Percentiles rank a stretch among this genome's conserved stretches.
phyloP scores from a whole-genome alignment of 805 yeast genomes.

The Candida mattraensis region DNA sequence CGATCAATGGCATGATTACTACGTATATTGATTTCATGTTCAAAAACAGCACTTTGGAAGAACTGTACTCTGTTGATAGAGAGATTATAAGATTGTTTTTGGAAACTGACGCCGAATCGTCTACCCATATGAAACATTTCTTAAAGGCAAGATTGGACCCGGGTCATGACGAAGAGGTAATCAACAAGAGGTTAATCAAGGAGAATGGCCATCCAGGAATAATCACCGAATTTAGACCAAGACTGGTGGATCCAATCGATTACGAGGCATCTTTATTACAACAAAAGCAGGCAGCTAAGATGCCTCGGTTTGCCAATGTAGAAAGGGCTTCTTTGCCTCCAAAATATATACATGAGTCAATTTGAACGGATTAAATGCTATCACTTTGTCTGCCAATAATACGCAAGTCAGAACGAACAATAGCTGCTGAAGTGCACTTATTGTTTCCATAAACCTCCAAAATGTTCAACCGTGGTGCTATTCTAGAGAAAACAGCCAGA shows the following conservation, averaged over 20 bases:
- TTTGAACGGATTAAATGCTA: constrained; percentile 47
- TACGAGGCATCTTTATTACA: constrained; percentile 21
- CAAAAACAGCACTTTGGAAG: constrained; percentile 25
- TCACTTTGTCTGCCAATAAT: constrained; percentile 78
- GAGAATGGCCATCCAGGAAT: constrained; percentile 41
- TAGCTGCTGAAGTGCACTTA: constrained; percentile 57
- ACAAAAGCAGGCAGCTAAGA: constrained; percentile 28
- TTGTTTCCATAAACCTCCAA: constrained; percentile 83
- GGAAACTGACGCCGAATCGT: constrained; percentile 35
- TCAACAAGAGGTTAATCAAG: constrained; percentile 27
- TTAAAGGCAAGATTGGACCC: constrained; percentile 32
- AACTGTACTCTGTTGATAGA: constrained; percentile 20
- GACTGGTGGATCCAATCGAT: constrained; percentile 39
- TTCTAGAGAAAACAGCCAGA: constrained; percentile 53
- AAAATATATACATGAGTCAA: constrained; percentile 41
- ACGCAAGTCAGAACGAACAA: constrained; percentile 51
- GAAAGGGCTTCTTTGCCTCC: constrained; percentile 58
- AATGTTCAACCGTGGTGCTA: constrained; percentile 61
- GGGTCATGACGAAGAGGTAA: constrained; percentile 29
- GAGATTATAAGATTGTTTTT: constrained; percentile 27
- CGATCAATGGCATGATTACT: constrained; percentile 42
- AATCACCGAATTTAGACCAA: constrained; percentile 41
- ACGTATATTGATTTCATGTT: constrained; percentile 41
- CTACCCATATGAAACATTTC: constrained; percentile 32
- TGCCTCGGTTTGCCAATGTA: constrained; percentile 63